Evolutionary conservation across 352 stramenopile species (phyloP).

Genomic region (Phytopythium cucurbitacearum): DNA sequence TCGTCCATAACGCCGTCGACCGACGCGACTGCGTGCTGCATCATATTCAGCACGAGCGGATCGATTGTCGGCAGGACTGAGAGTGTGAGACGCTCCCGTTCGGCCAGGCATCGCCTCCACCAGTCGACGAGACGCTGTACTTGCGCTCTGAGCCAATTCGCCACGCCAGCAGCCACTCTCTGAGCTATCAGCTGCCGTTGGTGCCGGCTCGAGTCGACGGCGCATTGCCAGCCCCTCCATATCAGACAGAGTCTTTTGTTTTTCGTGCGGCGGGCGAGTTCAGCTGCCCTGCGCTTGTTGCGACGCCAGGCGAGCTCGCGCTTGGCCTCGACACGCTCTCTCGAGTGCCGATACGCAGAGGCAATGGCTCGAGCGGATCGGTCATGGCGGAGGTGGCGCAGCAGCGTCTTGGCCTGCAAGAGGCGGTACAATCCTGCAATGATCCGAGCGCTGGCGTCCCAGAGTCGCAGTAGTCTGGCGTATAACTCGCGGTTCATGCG

Average conservation of each 20-base stretch:
- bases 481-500: constrained; percentile 31
- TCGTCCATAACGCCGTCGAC: background rate
- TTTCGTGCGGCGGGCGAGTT: background rate
- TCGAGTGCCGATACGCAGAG: constrained; percentile 14
- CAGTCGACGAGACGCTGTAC: background rate
- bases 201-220: background rate
- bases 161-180: constrained; percentile 5
- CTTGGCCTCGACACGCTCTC: constrained; percentile 8
- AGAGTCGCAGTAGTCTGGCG: constrained; percentile 13
- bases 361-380: constrained; percentile 23
- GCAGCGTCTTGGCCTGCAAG: constrained; percentile 18
- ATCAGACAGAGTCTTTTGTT: constrained; percentile 1
- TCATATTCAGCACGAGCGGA: constrained; percentile 1
- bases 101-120: background rate
- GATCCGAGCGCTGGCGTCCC: constrained; percentile 12
- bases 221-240: too few relatives aligned
- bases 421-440: constrained; percentile 32
- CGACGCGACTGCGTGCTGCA: background rate
- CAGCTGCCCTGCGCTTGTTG: background rate
- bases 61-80: background rate
- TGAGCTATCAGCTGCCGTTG: constrained; percentile 6
- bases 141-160: background rate
- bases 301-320: constrained; percentile 6
- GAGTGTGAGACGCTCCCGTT: background rate
- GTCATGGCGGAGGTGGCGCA: constrained; percentile 13